Percentiles rank a stretch among this genome's conserved stretches.
phyloP scores from a whole-genome alignment of 1,284 basidiomycete species.

The Moesziomyces sp. region DNA sequence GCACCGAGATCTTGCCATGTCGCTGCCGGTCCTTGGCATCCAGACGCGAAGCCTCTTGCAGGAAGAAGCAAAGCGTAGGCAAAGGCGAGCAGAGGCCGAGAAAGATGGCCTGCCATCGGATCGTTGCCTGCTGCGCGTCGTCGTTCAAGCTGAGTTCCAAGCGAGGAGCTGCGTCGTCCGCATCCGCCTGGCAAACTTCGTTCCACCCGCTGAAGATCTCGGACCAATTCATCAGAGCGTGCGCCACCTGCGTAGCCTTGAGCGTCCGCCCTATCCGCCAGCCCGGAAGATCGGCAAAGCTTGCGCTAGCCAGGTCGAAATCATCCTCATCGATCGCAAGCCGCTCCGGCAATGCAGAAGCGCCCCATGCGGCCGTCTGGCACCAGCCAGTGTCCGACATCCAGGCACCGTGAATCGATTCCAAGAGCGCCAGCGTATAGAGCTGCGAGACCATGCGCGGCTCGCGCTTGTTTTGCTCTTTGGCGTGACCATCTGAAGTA shows the following conservation, averaged over 20 bases:
- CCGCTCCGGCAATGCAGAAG: conserved; percentile 14
- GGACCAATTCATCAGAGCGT: conserved; percentile 47
- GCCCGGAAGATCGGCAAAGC: conserved; percentile 26
- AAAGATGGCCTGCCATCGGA: conserved; percentile 44
- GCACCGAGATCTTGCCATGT: conserved; percentile 9
- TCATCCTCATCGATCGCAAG: conserved; percentile 24
- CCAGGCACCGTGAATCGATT: conserved; percentile 39
- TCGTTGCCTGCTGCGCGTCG: conserved; percentile 24
- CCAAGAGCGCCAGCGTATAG: conserved; percentile 32
- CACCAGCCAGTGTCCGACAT: conserved; percentile 41
- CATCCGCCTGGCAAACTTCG: conserved; percentile 5
- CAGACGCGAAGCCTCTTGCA: conserved; percentile 7
- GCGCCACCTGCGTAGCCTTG: conserved; percentile 26
- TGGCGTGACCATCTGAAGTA: not conserved
- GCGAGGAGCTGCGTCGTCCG: conserved; percentile 1
- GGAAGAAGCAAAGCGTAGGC: conserved; percentile 31
- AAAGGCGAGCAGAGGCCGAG: conserved; percentile 29
- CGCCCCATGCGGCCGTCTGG: conserved; percentile 29
- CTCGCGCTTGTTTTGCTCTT: not conserved
- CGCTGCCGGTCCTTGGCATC: conserved; percentile 1
- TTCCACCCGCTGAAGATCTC: conserved; percentile 41
- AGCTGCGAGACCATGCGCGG: conserved; percentile 31
- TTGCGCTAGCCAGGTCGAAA: conserved; percentile 14
- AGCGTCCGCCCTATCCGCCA: conserved; percentile 33
- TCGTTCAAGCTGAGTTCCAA: conserved; percentile 26